Percentiles rank a stretch among this genome's conserved stretches.
These are phyloP conservation scores for Hygrocybe coccinea DNA, from an alignment of 768 basidiomycete species.

Conservation along the genomic window DNA sequence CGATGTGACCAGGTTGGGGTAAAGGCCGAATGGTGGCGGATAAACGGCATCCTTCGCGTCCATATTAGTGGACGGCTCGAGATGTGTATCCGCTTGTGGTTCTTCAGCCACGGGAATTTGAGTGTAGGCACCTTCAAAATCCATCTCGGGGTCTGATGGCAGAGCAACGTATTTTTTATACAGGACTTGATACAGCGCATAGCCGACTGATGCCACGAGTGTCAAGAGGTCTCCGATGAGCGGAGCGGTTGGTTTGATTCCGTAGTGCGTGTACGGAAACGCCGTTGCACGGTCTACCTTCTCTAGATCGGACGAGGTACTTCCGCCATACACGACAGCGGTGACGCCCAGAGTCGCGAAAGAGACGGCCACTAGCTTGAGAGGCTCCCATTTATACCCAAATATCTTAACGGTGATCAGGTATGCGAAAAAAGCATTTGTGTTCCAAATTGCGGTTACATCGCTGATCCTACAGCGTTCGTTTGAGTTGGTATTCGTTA, in stretches of 20 bases:
- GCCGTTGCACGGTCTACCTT: slow-evolving; percentile 9
- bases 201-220: slow-evolving; percentile 63
- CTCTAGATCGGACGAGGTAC: slow-evolving; percentile 23
- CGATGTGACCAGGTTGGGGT: slow-evolving; percentile 78
- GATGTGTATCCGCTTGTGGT: slow-evolving; percentile 11
- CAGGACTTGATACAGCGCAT: slow-evolving; percentile 76
- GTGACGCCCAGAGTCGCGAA: slow-evolving; percentile 79
- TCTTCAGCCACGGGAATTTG: slow-evolving; percentile 40
- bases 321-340: slow-evolving; percentile 78
- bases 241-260: slow-evolving; percentile 42
- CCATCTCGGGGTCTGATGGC: slow-evolving; percentile 55
- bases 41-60: slow-evolving; percentile 35
- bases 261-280: slow-evolving; percentile 10
- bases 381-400: slow-evolving; percentile 55
- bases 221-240: slow-evolving; percentile 72
- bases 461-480: slow-evolving; percentile 59
- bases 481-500: slow-evolving; percentile 6
- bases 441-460: slow-evolving; percentile 70
- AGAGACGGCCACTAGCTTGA: slow-evolving; percentile 64
- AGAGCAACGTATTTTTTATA: slow-evolving; percentile 78
- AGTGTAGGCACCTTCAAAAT: slow-evolving; percentile 41
- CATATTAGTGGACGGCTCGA: slow-evolving; percentile 11
- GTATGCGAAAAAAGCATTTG: slow-evolving; percentile 89
- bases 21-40: slow-evolving; percentile 75
- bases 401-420: slow-evolving; percentile 74